phyloP scores from a whole-genome alignment of 164 flowering plant genomes.

The Vitis riparia region DNA sequence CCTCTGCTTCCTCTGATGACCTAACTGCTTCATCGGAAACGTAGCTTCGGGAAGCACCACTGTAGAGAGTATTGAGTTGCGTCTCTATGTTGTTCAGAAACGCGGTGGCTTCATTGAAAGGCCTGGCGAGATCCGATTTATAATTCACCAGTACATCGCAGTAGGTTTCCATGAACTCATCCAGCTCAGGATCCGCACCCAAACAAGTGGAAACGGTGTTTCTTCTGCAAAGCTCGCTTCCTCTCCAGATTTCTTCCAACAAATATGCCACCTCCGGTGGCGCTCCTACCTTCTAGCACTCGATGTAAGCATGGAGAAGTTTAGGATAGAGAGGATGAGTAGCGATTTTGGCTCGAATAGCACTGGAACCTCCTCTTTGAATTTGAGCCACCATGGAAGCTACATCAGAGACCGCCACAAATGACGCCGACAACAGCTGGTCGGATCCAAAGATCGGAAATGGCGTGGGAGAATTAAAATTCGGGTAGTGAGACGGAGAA shows the following conservation, averaged over 20 bases:
- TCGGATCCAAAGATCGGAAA: conserved; percentile 19
- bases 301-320: conserved; percentile 48
- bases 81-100: conserved; percentile 61
- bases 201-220: conserved; percentile 27
- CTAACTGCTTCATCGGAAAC: conserved; percentile 13
- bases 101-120: conserved; percentile 72
- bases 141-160: conserved; percentile 59
- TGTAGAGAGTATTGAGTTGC: conserved; percentile 64
- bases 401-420: conserved; percentile 21
- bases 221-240: conserved; percentile 22
- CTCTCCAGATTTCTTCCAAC: neutral
- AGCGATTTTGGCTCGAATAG: conserved; percentile 39
- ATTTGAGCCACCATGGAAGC: conserved; percentile 27
- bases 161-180: conserved; percentile 79
- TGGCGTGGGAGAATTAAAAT: too few relatives aligned
- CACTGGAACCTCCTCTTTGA: conserved; percentile 20
- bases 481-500: conserved; percentile 10
- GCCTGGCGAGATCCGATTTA: conserved; percentile 67
- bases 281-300: conserved; percentile 75
- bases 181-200: conserved; percentile 82
- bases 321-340: conserved; percentile 53
- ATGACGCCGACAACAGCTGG: conserved; percentile 18
- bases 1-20: too few relatives aligned
- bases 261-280: conserved; percentile 54
- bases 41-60: conserved; percentile 35